Percentiles rank a stretch among this genome's conserved stretches.
Conservation (phyloP, 2,329 filamentous ascomycete species). For the Huntiella bhutanensis region DNA sequence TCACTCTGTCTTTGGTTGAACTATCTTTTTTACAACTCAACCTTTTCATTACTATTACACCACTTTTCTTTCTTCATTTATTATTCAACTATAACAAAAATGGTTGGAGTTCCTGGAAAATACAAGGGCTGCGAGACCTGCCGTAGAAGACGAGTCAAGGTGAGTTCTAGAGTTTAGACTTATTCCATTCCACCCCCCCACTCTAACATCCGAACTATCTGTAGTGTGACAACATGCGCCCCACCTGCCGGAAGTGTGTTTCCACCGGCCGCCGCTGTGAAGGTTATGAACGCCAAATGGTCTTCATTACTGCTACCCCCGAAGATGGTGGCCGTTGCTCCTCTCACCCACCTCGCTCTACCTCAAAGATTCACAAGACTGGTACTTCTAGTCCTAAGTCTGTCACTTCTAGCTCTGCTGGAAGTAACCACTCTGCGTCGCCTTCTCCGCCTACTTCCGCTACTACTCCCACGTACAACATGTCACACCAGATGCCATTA, state of each 20-base stretch:
- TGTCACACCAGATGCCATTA: constrained; percentile 6
- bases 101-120: constrained; percentile 45
- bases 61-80: no score
- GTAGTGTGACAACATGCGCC: constrained; percentile 43
- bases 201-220: not conserved
- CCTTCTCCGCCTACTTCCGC: constrained; percentile 5
- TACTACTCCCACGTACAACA: not conserved
- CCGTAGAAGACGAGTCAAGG: constrained; percentile 37
- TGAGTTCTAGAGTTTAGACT: constrained; percentile 17
- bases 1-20: no score
- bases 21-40: no score
- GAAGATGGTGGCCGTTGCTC: constrained; percentile 35
- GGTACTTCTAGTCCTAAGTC: constrained; percentile 13
- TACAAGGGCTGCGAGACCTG: constrained; percentile 48
- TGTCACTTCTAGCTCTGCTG: constrained; percentile 16
- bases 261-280: constrained; percentile 37
- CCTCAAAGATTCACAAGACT: constrained; percentile 18
- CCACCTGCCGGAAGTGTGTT: constrained; percentile 40
- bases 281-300: constrained; percentile 42
- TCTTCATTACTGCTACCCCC: constrained; percentile 44
- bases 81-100: constrained; percentile 16
- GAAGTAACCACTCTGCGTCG: constrained; percentile 12
- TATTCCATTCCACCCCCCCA: not conserved
- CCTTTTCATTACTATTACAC: no score
- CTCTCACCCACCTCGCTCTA: constrained; percentile 29